Base-by-base conservation (phyloP, 306 rosid genomes). In the Cicer chorassanicum region DNA sequence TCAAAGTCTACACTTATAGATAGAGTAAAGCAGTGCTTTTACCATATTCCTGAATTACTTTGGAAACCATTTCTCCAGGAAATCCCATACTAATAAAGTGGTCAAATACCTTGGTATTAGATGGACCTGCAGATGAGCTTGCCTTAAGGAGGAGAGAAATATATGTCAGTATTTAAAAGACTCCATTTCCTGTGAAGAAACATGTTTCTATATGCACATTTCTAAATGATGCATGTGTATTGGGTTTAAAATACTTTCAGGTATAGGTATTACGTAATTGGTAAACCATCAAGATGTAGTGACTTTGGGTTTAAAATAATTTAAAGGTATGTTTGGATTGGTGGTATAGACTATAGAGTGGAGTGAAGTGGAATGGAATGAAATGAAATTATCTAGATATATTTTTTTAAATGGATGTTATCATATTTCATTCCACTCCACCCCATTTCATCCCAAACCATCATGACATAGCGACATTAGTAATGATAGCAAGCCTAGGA, bases 41-140 rank as follows among this genome's bases (percentile, higher is more conserved):
- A 93, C 98, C 97, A 49, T 87, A 79, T 73, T 93, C 97, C 82
- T 71, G 81, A 59, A 93, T 87, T 12, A 86, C 98, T 87, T 88
- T 93, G 34, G 83, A 68, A 64, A 93, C 96, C 88, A 93, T 19
- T 73, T 85, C 88, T 54, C 72, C 68, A 16, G 92, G 76, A 85
- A 93, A 93, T 12, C 98, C 98, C 98, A 93, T 93, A 46, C 81
- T 81, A 24, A 88, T 77, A 65, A 93, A 89, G 73, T 83, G 81
- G 74, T 84, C 88, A 53, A 84, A n/a, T n/a, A 84, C 72, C 92
- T 88, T 91, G 74, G 92, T 74, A 76, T 84, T 83, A 59, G 94
- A 88, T 9, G 86, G 77, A 81, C 91, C 89, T 51, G 90, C 81
- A 74, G 84, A 82, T n/a, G 93, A 81, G 81, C 88, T 77, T 70